Percentiles rank a stretch among this genome's conserved stretches.
phyloP scores from a whole-genome alignment of 2,329 filamentous ascomycete species.

The Fusarium sambucinum region DNA sequence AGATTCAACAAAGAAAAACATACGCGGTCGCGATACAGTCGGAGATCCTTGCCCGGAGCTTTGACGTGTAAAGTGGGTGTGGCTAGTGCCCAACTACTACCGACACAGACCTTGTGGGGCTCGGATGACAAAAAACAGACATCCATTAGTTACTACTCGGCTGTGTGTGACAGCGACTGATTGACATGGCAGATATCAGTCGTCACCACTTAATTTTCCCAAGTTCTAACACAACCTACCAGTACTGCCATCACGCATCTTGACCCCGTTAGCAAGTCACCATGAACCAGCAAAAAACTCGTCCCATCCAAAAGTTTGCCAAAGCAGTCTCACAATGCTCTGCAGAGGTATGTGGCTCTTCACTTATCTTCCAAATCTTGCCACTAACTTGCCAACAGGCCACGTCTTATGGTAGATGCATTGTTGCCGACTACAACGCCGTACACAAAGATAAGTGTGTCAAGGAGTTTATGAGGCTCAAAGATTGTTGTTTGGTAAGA shows the following conservation, averaged over 20 bases:
- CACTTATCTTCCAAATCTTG: neutral
- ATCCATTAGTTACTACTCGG: neutral
- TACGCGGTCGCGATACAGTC: slow-evolving; percentile 42
- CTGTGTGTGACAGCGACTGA: neutral
- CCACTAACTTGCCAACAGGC: slow-evolving; percentile 66
- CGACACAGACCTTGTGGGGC: slow-evolving; percentile 24
- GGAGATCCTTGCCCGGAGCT: slow-evolving; percentile 3
- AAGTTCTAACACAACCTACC: neutral
- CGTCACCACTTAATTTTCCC: neutral
- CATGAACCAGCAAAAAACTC: slow-evolving; percentile 49
- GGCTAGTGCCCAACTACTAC: slow-evolving; percentile 36
- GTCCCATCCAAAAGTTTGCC: slow-evolving; percentile 68
- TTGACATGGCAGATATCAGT: slow-evolving; percentile 15
- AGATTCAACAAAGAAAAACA: slow-evolving; percentile 40
- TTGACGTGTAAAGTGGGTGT: slow-evolving; percentile 49
- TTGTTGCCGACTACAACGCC: slow-evolving; percentile 89
- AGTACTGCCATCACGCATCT: neutral
- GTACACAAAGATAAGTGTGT: slow-evolving; percentile 91
- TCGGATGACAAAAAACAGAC: neutral
- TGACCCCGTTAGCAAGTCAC: slow-evolving; percentile 3
- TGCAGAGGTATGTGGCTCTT: slow-evolving; percentile 59
- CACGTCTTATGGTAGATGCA: slow-evolving; percentile 88
- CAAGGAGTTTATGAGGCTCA: slow-evolving; percentile 85
- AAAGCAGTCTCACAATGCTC: slow-evolving; percentile 67
- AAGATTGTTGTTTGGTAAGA: slow-evolving; percentile 87